These are phyloP conservation scores for Paracoccidioides lutzii DNA, from an alignment of 2,329 filamentous ascomycete genomes.

Conservation along the genomic window DNA sequence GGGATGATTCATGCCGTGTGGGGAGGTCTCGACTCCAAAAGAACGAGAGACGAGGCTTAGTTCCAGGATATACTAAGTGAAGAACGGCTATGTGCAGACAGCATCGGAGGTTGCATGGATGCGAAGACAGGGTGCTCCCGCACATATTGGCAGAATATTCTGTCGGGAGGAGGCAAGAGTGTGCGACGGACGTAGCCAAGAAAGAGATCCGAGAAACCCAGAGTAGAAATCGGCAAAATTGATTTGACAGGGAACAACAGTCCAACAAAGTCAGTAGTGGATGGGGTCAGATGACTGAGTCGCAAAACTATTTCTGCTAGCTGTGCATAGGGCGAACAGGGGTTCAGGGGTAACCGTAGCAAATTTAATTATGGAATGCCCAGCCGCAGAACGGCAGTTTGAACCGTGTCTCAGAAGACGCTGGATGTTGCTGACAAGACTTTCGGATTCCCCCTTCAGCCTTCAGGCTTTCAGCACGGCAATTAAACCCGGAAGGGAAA, in stretches of 20 bases:
- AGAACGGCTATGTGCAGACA: not conserved
- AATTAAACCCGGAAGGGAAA: not conserved
- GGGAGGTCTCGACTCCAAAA: not conserved
- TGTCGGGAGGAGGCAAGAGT: too few relatives aligned
- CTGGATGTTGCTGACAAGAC: not conserved
- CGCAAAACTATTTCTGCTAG: not conserved
- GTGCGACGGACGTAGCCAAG: not conserved
- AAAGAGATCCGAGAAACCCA: not conserved
- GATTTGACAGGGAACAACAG: too few relatives aligned
- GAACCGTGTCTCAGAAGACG: not conserved
- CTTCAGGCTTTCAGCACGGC: not conserved
- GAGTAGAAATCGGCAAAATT: not conserved
- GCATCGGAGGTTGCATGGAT: not conserved
- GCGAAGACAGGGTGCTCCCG: not conserved
- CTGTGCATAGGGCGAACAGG: not conserved
- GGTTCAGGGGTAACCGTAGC: not conserved
- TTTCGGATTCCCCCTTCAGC: not conserved
- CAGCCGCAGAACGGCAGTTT: not conserved
- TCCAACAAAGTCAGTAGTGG: not conserved
- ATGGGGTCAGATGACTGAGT: not conserved
- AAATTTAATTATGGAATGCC: not conserved
- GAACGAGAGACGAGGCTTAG: not conserved
- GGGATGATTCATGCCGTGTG: not conserved
- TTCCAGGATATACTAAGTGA: not conserved
- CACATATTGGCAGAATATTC: not conserved